phyloP scores from a whole-genome alignment of 208 protist genomes.

The Leishmania braziliensis region DNA sequence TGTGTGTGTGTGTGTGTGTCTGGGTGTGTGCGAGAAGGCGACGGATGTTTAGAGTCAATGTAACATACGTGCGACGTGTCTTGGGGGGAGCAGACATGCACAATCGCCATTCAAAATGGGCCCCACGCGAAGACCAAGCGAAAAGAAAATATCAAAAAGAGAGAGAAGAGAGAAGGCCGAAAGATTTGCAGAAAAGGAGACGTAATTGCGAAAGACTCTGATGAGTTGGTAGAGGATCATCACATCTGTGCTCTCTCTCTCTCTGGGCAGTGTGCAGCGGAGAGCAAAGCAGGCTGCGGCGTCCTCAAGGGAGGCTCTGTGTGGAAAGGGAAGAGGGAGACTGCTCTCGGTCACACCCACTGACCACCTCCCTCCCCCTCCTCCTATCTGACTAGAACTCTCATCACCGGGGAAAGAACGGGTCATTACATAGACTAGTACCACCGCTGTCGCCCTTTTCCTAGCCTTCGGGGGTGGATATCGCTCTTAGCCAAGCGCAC shows the following conservation, averaged over 20 bases:
- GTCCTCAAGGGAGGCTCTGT: background rate
- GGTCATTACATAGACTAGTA: background rate
- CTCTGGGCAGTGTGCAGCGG: background rate
- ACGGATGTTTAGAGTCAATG: background rate
- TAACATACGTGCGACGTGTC: background rate
- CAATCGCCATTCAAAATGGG: background rate
- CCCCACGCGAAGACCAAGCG: background rate
- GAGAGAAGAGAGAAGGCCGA: background rate
- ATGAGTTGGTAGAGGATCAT: background rate
- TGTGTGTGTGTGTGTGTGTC: too few relatives aligned
- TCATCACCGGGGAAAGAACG: background rate
- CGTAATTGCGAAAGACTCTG: background rate
- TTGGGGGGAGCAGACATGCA: background rate
- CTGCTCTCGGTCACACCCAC: background rate
- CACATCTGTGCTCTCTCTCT: background rate
- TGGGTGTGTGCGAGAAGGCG: background rate
- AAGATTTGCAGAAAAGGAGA: background rate
- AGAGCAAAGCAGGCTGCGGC: background rate
- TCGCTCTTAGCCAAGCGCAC: background rate
- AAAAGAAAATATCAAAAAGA: background rate
- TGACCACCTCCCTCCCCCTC: background rate
- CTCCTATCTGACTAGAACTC: background rate
- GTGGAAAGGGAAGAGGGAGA: background rate
- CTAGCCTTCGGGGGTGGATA: background rate
- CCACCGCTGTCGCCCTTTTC: background rate